Conservation (phyloP, 805 yeast species). For the Saccharomycopsis sp. region DNA sequence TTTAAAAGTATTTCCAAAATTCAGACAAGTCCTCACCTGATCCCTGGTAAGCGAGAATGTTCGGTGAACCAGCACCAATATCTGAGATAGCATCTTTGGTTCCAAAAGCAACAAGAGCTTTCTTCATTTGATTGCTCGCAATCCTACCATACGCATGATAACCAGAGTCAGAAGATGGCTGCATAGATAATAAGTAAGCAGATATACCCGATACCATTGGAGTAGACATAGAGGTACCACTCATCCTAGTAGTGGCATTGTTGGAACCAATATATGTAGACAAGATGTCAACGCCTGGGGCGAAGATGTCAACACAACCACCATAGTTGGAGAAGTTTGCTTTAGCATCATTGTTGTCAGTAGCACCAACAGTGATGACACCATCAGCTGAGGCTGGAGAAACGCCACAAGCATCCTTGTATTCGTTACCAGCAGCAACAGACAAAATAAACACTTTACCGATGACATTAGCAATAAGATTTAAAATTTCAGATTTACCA, state of each 20-base stretch:
- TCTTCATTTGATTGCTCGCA: conserved; percentile 37
- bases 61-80: conserved; percentile 56
- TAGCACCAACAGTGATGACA: conserved; percentile 46
- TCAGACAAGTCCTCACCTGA: conserved; percentile 61
- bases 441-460: conserved; percentile 48
- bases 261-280: conserved; percentile 48
- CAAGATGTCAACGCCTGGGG: conserved; percentile 47
- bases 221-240: conserved; percentile 58
- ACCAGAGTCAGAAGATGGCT: conserved; percentile 39
- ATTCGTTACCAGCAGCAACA: conserved; percentile 56
- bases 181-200: conserved; percentile 46
- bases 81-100: conserved; percentile 39
- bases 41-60: conserved; percentile 70
- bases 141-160: not conserved
- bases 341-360: conserved; percentile 35
- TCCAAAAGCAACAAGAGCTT: conserved; percentile 43
- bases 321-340: conserved; percentile 49
- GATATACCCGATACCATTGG: conserved; percentile 51
- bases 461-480: conserved; percentile 51
- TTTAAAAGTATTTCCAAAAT: conserved; percentile 40
- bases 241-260: conserved; percentile 41
- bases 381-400: conserved; percentile 52
- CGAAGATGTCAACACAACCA: conserved; percentile 43
- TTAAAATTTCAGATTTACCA: conserved; percentile 46
- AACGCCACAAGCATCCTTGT: conserved; percentile 47